A percentile compares a stretch with the other conserved stretches of the same genome.
Conservation (phyloP, 805 yeast species). For the Metschnikowia colocasiae region DNA sequence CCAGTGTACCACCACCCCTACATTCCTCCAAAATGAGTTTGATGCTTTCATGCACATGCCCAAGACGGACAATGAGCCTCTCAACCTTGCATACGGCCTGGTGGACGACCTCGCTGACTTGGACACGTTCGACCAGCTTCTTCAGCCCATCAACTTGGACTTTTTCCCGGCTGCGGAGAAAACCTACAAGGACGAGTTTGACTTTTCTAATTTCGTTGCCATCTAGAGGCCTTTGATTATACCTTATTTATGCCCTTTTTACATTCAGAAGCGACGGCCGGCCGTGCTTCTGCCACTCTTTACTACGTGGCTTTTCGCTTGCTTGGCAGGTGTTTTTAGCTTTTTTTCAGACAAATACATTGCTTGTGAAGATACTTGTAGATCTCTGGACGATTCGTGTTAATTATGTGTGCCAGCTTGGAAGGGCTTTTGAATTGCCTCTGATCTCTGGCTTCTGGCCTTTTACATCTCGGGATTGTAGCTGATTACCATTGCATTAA, state of each 20-base stretch:
- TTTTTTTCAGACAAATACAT: background rate
- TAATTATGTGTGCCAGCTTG: no score
- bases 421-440: no score
- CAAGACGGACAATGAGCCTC: conserved; percentile 2
- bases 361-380: background rate
- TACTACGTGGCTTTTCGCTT: background rate
- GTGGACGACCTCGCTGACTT: background rate
- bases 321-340: background rate
- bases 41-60: conserved; percentile 16
- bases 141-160: conserved; percentile 14
- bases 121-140: conserved; percentile 9
- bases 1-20: conserved; percentile 6
- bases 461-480: no score
- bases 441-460: background rate
- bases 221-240: conserved; percentile 2
- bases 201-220: conserved; percentile 16
- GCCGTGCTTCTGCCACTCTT: conserved; percentile 1
- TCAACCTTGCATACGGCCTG: conserved; percentile 3
- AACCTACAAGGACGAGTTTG: conserved; percentile 28
- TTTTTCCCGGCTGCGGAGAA: conserved; percentile 4
- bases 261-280: conserved; percentile 1
- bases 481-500: no score
- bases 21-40: conserved; percentile 5
- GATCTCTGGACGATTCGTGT: no score
- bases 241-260: conserved; percentile 4